Percentiles rank a stretch among this genome's conserved stretches.
Conservation (phyloP, 2,329 filamentous ascomycete genomes). For the Monosporascus sp. region DNA sequence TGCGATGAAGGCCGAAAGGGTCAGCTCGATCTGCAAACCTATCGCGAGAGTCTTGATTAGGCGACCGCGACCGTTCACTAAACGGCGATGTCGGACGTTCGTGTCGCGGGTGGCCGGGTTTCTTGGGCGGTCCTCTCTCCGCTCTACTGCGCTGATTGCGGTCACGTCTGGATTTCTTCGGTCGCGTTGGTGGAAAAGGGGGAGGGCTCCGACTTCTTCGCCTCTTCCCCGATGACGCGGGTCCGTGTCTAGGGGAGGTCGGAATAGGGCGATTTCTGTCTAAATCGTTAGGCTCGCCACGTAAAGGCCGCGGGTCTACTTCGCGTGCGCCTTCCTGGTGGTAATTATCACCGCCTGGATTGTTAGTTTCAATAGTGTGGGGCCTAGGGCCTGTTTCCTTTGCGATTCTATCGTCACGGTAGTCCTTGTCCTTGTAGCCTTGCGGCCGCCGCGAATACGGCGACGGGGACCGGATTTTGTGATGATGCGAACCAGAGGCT, state of each 20-base stretch:
- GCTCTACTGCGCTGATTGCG: constrained; percentile 24
- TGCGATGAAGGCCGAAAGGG: constrained; percentile 14
- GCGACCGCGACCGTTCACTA: constrained; percentile 22
- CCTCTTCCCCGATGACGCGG: constrained; percentile 35
- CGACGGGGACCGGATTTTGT: constrained; percentile 18
- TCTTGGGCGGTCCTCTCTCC: constrained; percentile 19
- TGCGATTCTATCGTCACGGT: constrained; percentile 20
- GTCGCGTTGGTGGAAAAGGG: constrained; percentile 30
- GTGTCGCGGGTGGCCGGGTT: constrained; percentile 11
- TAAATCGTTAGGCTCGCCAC: constrained; percentile 13
- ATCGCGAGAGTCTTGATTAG: constrained; percentile 17
- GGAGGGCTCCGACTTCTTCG: constrained; percentile 37
- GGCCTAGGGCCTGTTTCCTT: constrained; percentile 28
- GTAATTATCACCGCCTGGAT: constrained; percentile 33
- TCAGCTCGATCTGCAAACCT: constrained; percentile 20
- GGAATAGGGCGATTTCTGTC: constrained; percentile 27
- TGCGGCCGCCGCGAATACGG: constrained; percentile 18
- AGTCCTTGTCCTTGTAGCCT: constrained; percentile 17
- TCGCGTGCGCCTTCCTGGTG: constrained; percentile 21
- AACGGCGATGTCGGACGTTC: constrained; percentile 16
- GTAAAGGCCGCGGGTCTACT: constrained; percentile 11
- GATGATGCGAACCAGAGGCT: constrained; percentile 12
- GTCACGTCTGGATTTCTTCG: constrained; percentile 39
- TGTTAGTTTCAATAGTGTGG: constrained; percentile 29
- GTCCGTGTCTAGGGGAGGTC: constrained; percentile 23